A percentile compares a stretch with the other conserved stretches of the same genome.
Evolutionary conservation across 805 yeast species (phyloP).

Genomic region (Candida montana): DNA sequence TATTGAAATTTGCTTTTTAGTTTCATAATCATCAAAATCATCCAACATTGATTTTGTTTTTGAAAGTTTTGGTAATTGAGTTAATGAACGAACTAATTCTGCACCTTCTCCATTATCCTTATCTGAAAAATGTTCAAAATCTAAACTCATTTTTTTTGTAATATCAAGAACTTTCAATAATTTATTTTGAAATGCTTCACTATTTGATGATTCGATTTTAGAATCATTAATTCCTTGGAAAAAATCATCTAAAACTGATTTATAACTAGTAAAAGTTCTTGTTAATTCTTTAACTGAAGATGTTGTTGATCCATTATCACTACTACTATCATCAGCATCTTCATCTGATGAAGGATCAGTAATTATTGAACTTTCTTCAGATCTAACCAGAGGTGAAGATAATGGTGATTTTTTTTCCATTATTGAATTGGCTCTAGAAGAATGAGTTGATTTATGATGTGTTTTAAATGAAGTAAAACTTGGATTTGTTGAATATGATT

Average conservation of each 20-base stretch:
- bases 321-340: constrained; percentile 8
- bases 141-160: constrained; percentile 16
- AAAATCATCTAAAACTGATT: constrained; percentile 5
- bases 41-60: constrained; percentile 24
- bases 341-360: constrained; percentile 2
- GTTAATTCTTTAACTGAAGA: constrained; percentile 9
- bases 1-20: neutral
- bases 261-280: constrained; percentile 7
- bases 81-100: constrained; percentile 34
- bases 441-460: neutral
- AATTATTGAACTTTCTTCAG: neutral
- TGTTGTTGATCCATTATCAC: constrained; percentile 1
- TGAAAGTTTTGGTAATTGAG: constrained; percentile 29
- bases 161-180: constrained; percentile 21
- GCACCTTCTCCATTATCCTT: constrained; percentile 31
- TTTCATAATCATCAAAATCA: constrained; percentile 12
- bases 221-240: constrained; percentile 3
- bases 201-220: neutral
- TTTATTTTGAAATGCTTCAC: constrained; percentile 6
- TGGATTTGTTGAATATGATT: constrained; percentile 7
- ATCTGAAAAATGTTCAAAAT: constrained; percentile 28
- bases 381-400: constrained; percentile 1
- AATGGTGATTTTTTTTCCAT: neutral
- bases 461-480: constrained; percentile 11
- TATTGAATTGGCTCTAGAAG: neutral